A percentile compares a stretch with the other conserved stretches of the same genome.
Evolutionary conservation across 2,329 filamentous ascomycete species (phyloP).

Genomic region (Fusarium sp.): DNA sequence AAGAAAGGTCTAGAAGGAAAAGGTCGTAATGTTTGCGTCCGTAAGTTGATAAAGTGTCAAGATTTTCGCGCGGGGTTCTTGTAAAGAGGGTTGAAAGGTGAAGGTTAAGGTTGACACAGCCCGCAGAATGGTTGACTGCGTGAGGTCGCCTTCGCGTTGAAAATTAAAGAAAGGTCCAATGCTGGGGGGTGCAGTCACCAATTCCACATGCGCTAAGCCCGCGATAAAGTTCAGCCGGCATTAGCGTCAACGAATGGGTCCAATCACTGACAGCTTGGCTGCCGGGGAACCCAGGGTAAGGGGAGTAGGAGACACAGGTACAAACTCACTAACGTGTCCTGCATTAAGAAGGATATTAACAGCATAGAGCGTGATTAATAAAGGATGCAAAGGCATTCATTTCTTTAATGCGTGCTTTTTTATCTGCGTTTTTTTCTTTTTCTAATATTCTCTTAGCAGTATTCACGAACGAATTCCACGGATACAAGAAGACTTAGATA

Average conservation of each 20-base stretch:
- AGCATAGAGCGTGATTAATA: neutral
- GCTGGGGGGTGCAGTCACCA: slow-evolving; percentile 56
- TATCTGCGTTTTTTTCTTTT: fast-evolving
- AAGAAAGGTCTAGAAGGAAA: neutral
- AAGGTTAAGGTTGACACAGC: slow-evolving; percentile 3
- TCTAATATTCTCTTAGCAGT: neutral
- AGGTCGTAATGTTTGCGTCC: neutral
- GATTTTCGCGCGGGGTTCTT: neutral
- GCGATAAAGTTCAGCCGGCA: slow-evolving; percentile 53
- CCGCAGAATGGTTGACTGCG: slow-evolving; percentile 32
- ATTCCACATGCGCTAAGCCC: slow-evolving; percentile 57
- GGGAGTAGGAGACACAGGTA: neutral
- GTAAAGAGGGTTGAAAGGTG: neutral
- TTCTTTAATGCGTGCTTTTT: neutral
- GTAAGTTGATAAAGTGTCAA: neutral
- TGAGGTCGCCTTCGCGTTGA: slow-evolving; percentile 50
- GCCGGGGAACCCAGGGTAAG: neutral
- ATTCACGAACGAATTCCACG: neutral
- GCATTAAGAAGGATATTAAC: neutral
- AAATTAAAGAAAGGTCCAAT: slow-evolving; percentile 54
- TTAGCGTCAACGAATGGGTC: slow-evolving; percentile 18
- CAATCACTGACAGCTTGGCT: slow-evolving; percentile 5
- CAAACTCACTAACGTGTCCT: neutral
- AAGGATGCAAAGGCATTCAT: neutral
- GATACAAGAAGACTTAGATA: neutral